Conservation (phyloP, 2,329 filamentous ascomycete genomes). For the Davidsoniella australis region DNA sequence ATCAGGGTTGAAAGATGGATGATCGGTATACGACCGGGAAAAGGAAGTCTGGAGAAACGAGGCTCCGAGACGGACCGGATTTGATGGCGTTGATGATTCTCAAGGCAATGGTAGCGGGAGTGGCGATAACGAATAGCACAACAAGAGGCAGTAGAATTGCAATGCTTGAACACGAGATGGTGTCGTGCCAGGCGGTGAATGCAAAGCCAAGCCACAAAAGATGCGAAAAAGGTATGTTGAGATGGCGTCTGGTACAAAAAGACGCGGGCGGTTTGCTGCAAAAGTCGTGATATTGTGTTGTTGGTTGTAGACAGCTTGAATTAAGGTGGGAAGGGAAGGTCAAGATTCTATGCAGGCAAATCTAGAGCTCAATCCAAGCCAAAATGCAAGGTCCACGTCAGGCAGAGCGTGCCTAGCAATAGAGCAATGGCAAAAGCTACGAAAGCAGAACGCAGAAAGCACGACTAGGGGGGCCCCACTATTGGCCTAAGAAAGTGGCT, state of each 20-base stretch:
- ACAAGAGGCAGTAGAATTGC: neutral
- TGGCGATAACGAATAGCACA: neutral
- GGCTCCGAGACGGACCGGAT: slow-evolving; percentile 11
- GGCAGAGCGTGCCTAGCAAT: slow-evolving; percentile 23
- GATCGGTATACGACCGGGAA: neutral
- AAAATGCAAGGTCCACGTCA: slow-evolving; percentile 23
- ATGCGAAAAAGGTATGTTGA: too few relatives aligned
- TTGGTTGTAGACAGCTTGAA: too few relatives aligned
- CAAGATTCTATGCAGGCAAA: neutral
- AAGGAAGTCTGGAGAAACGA: neutral
- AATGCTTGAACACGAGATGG: too few relatives aligned
- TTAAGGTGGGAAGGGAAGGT: neutral
- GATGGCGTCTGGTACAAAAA: too few relatives aligned
- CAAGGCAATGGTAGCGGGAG: neutral
- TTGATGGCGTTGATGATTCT: slow-evolving; percentile 14
- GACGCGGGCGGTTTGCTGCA: too few relatives aligned
- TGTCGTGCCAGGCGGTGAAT: too few relatives aligned
- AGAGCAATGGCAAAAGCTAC: neutral
- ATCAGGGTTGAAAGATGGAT: neutral
- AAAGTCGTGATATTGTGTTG: too few relatives aligned
- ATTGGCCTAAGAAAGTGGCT: neutral
- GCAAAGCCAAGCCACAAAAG: too few relatives aligned
- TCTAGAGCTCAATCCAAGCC: neutral
- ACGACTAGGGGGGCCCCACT: slow-evolving; percentile 4
- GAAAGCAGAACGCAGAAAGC: neutral